Base-by-base conservation (phyloP, 352 stramenopile species). In the Aphanomyces cochlioides region DNA sequence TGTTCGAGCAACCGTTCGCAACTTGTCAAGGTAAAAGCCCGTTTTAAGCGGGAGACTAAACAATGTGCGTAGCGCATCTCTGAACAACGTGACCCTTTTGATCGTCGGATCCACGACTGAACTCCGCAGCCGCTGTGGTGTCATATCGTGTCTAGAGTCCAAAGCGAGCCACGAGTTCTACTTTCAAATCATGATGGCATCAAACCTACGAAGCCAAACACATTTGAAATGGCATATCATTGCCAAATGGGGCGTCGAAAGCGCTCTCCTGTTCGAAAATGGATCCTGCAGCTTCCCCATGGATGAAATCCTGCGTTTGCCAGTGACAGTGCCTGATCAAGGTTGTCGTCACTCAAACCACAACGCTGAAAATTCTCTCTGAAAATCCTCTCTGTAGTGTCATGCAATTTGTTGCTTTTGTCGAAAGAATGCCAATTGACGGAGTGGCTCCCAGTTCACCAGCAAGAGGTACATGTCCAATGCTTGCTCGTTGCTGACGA, bases 401-500 rank as follows among this genome's bases (percentile, higher is more conserved):
- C 54, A n/a, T 37, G 13, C 54, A 37, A 61, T 7, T 41, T 61
- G 5, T 6, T 61, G 6, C 54, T 61, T 7, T 1, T 61, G 19
- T 41, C 54, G 15, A 61, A 13, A 37, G n/a, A 28, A 37, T 61
- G 54, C 21, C 54, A 61, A 37, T 39, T 61, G 54, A 37, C 39
- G 3, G 28, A 61, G 54, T 61, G 54, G 54, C 54, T 61, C 28
- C 54, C 54, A n/a, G 7, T 37, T 7, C 54, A 37, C 19, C 17
- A 19, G 7, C 10, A 7, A 28, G 28, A 61, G 54, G 54, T 61
- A 37, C 17, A 10, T 58, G 2, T 8, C 7, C 15, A 37, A 36
- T 58, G 8, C 10, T 58, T 12, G 43, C 43, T 12, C 10, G 17
- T 50, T 28, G 28, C 43, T 50, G 10, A 50, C 43, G 43, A n/a